phyloP scores from a whole-genome alignment of 2,329 filamentous ascomycete species.

The Aspergillus caelatus region DNA sequence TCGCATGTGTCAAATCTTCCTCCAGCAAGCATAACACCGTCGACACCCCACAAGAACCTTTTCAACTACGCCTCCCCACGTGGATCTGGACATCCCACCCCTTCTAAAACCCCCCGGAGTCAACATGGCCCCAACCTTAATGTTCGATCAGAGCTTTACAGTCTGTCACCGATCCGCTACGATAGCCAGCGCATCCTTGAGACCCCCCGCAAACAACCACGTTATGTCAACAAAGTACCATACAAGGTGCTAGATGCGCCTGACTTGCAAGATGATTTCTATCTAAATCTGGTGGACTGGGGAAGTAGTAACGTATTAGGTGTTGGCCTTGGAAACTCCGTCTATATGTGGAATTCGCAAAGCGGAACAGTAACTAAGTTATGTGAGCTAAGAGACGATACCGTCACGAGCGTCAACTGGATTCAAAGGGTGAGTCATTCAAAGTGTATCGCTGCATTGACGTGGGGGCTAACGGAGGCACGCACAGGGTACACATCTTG shows the following conservation, averaged over 20 bases:
- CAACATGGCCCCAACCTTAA: conserved; percentile 87
- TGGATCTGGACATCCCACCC: conserved; percentile 80
- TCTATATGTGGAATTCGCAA: conserved; percentile 98
- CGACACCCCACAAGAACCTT: conserved; percentile 95
- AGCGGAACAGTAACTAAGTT: conserved; percentile 90
- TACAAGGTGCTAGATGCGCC: conserved; percentile 98
- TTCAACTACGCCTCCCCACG: conserved; percentile 85
- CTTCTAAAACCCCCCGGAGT: conserved; percentile 84
- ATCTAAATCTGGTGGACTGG: conserved; percentile 97
- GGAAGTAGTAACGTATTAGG: conserved; percentile 92
- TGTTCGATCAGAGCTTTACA: conserved; percentile 90
- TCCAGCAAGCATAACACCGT: conserved; percentile 76
- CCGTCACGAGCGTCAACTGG: conserved; percentile 96
- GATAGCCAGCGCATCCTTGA: conserved; percentile 92
- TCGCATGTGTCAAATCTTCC: conserved; percentile 68
- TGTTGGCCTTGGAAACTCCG: conserved; percentile 86
- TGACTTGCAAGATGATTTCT: conserved; percentile 95
- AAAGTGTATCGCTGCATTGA: not conserved
- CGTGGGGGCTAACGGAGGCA: conserved; percentile 16
- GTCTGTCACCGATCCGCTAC: conserved; percentile 88
- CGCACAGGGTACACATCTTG: conserved; percentile 78
- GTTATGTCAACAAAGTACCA: conserved; percentile 91
- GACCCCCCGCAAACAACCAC: conserved; percentile 82
- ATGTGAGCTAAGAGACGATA: conserved; percentile 89
- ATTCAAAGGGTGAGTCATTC: conserved; percentile 72